Evolutionary conservation across 306 rosid species (phyloP).

Genomic region (Prunus fruticosa): DNA sequence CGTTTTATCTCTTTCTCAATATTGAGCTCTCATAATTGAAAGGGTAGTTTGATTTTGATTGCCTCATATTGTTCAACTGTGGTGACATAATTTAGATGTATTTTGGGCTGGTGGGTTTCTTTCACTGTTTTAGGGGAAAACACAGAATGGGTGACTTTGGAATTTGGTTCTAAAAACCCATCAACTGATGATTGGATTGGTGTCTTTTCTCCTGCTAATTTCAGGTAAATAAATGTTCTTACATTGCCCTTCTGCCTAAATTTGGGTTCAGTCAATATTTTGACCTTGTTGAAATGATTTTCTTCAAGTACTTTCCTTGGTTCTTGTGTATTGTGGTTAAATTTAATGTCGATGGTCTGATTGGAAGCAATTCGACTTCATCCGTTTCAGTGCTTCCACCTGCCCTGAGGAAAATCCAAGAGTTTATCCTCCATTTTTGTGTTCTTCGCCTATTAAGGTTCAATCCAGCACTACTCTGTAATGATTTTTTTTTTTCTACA

Average conservation of each 20-base stretch:
- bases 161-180: slow-evolving; percentile 55
- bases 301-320: background rate
- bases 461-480: background rate
- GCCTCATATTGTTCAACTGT: no score
- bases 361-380: slow-evolving; percentile 16
- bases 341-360: slow-evolving; percentile 6
- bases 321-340: background rate
- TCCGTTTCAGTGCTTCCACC: slow-evolving; percentile 52
- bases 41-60: no score
- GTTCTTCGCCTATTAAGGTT: slow-evolving; percentile 83
- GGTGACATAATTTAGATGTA: background rate
- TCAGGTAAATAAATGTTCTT: slow-evolving; percentile 41
- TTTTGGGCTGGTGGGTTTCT: background rate
- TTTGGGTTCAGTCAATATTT: slow-evolving; percentile 4
- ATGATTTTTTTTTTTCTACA: background rate
- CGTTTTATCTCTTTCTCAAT: background rate
- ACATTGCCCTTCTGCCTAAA: background rate
- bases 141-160: slow-evolving; percentile 60
- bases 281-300: background rate
- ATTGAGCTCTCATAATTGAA: background rate
- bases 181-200: slow-evolving; percentile 73
- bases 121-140: slow-evolving; percentile 48
- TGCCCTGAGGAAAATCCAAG: slow-evolving; percentile 59
- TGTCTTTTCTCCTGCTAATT: slow-evolving; percentile 80
- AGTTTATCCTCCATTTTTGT: slow-evolving; percentile 58